Conservation (phyloP, 2,329 filamentous ascomycete genomes). For the Aspergillus phoenicis region DNA sequence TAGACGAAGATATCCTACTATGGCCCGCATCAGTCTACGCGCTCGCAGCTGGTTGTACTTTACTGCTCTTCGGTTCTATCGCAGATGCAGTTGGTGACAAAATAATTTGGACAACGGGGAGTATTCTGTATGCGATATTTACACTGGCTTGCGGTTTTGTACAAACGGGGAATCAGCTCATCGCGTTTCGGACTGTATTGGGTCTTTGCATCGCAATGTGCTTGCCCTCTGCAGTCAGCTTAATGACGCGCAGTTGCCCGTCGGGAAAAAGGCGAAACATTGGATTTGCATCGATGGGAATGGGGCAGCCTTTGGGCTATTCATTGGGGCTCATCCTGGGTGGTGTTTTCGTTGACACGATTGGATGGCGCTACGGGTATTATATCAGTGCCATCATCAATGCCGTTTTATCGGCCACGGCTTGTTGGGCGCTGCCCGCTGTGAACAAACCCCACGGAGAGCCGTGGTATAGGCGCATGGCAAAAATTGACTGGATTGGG, state of each 20-base stretch:
- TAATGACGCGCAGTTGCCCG: slow-evolving; percentile 53
- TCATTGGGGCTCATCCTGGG: slow-evolving; percentile 51
- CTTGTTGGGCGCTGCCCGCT: slow-evolving; percentile 16
- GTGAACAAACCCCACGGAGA: slow-evolving; percentile 24
- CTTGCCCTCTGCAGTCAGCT: slow-evolving; percentile 53
- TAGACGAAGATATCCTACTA: slow-evolving; percentile 24
- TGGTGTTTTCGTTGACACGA: slow-evolving; percentile 34
- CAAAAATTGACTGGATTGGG: slow-evolving; percentile 31
- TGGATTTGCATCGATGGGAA: slow-evolving; percentile 55
- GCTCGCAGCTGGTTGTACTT: slow-evolving; percentile 37
- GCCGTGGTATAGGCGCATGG: slow-evolving; percentile 54
- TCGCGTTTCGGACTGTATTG: slow-evolving; percentile 51
- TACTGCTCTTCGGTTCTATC: slow-evolving; percentile 55
- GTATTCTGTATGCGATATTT: slow-evolving; percentile 33
- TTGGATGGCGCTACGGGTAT: slow-evolving; percentile 2
- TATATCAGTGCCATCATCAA: background rate
- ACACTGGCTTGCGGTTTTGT: slow-evolving; percentile 45
- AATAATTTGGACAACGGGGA: slow-evolving; percentile 49
- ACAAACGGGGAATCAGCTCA: slow-evolving; percentile 46
- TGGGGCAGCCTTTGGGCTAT: slow-evolving; percentile 56
- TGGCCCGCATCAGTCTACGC: slow-evolving; percentile 17
- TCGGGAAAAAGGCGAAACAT: slow-evolving; percentile 54
- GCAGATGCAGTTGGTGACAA: slow-evolving; percentile 53
- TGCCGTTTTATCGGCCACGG: background rate
- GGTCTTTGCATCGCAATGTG: slow-evolving; percentile 52